Evolutionary conservation across 2,329 filamentous ascomycete genomes (phyloP).

Genomic region (Tolypocladium capitatum): DNA sequence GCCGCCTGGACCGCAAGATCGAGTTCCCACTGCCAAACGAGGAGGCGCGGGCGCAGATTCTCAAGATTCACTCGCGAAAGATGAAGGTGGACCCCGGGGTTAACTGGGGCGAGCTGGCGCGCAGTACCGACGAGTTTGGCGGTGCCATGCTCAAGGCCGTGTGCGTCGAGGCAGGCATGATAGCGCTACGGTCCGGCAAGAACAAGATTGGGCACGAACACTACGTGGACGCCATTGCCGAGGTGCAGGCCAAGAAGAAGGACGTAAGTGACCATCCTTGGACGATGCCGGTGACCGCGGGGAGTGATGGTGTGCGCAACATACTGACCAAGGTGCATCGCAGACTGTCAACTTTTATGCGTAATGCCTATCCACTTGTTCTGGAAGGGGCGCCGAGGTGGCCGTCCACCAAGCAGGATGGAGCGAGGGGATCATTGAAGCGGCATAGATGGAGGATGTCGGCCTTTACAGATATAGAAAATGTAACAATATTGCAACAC

Average conservation of each 20-base stretch:
- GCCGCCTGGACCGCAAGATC: conserved; percentile 90
- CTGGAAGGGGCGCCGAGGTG: background rate
- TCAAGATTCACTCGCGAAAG: conserved; percentile 95
- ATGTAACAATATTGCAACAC: background rate
- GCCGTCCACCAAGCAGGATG: background rate
- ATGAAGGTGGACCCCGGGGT: conserved; percentile 91
- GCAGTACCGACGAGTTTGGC: conserved; percentile 96
- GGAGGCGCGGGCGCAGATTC: conserved; percentile 89
- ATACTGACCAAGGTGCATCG: background rate
- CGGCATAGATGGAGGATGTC: background rate
- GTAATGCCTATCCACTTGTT: conserved; percentile 14
- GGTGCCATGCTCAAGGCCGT: conserved; percentile 97
- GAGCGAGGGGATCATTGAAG: background rate
- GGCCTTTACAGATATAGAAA: background rate
- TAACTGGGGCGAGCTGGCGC: conserved; percentile 91
- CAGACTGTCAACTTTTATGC: conserved; percentile 47
- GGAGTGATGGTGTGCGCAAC: background rate
- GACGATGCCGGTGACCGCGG: background rate
- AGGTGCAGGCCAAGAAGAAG: conserved; percentile 95
- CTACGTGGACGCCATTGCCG: conserved; percentile 94
- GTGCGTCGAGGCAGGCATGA: conserved; percentile 98
- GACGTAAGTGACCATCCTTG: conserved; percentile 38
- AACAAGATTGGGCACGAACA: conserved; percentile 97
- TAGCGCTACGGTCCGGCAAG: conserved; percentile 85
- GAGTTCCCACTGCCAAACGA: conserved; percentile 98